Evolutionary conservation across 2,329 filamentous ascomycete genomes (phyloP), one percentile per base, ranked within the genome.

Genomic region (Arthrobotrys sphaeroides): DNA sequence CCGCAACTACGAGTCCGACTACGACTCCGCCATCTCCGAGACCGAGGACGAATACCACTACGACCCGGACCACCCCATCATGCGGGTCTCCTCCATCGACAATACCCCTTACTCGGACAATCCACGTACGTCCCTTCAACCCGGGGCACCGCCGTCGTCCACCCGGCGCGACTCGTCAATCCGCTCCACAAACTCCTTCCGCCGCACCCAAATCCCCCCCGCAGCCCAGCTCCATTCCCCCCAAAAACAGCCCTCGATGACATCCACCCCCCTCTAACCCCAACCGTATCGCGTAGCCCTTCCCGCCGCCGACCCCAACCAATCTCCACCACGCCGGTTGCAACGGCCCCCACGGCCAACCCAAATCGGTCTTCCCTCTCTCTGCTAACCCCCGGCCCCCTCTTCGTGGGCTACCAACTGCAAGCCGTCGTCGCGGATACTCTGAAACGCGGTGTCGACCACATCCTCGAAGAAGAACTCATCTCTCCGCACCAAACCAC

Each of bases 1-100:
- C 59, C 84, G 83, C 12, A 83, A 85, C 9, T 87, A 87, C 16
- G 85, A 87, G n/a, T 86, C 88, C 2, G 86, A 88, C 2, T 88
- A 90, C 5, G 86, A 88, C 28, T 69, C 72, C 12, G 16, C 36
- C 1, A 75, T 75, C 24, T 75, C 72, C 6, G 72, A 75, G 42
- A 75, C 72, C 16, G 72, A 75, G 45, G 72, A 75, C 18, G 72
- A 75, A 53, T 33, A 40, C 33, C 64, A 69, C 24, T 64, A 53
- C 31, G 72, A 69, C 18, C 40, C 55, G 13, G 72, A 65, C 31
- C 31, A 60, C 13, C 64, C 72, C 7, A 59, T 60, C 38, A 75
- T 69, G 64, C 72, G 64, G 22, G 40, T 64, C 18, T 64, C 68
- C 16, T 59, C 68, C 26, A 40, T 43, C 40, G 33, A 49, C 40